Evolutionary conservation across 352 stramenopile genomes (phyloP).

Genomic region (Globisporangium nunn): DNA sequence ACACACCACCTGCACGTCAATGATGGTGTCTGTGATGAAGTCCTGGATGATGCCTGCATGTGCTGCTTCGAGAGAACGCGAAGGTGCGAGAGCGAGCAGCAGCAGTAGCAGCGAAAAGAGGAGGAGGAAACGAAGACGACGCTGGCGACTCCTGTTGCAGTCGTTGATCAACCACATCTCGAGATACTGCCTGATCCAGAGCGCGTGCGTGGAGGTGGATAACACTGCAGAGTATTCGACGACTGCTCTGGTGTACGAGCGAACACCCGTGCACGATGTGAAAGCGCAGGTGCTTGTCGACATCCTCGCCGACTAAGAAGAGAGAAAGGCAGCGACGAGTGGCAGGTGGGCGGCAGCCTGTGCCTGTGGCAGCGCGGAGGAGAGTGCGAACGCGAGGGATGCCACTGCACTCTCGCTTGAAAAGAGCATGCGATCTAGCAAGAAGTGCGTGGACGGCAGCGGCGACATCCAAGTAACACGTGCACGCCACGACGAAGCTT

Average conservation of each 20-base stretch:
- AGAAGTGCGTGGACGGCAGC: not conserved
- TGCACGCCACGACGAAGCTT: not conserved
- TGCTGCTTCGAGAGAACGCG: no score
- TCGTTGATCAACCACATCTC: not conserved
- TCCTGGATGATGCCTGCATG: not conserved
- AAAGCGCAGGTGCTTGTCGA: no score
- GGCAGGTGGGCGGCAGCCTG: no score
- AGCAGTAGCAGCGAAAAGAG: not conserved
- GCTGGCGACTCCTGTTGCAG: not conserved
- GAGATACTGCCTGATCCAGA: not conserved
- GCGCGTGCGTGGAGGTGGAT: no score
- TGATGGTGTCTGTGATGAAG: constrained; percentile 14
- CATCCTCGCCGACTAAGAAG: not conserved
- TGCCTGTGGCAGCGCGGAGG: no score
- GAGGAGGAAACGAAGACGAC: not conserved
- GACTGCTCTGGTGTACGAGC: not conserved
- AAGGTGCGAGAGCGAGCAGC: not conserved
- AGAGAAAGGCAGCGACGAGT: not conserved
- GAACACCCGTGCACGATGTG: no score
- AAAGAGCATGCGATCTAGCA: not conserved
- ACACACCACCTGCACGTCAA: constrained; percentile 26
- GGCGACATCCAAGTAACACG: not conserved
- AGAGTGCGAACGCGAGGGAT: no score
- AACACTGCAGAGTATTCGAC: no score
- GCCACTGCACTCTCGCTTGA: not conserved